phyloP scores from a whole-genome alignment of 805 yeast species.

The Torulaspora quercuum region DNA sequence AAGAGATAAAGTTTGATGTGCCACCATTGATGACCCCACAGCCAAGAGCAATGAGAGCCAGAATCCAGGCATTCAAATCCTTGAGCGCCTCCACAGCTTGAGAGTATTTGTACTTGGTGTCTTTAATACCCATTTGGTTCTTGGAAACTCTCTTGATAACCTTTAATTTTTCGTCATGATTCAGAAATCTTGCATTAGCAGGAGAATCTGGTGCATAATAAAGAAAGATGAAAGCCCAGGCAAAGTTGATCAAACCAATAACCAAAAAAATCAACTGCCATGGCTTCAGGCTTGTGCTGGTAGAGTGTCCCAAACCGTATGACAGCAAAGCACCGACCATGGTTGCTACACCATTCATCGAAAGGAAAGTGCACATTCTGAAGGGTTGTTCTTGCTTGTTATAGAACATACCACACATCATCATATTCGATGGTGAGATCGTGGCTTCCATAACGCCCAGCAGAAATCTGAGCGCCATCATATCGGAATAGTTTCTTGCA shows the following conservation, averaged over 20 bases:
- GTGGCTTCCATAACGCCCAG: conserved; percentile 33
- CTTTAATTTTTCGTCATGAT: conserved; percentile 34
- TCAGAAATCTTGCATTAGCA: conserved; percentile 35
- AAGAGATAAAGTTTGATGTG: conserved; percentile 21
- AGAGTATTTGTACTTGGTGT: conserved; percentile 15
- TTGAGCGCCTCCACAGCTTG: conserved; percentile 18
- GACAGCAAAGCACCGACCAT: conserved; percentile 30
- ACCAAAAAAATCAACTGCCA: conserved; percentile 29
- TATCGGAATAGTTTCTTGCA: conserved; percentile 17
- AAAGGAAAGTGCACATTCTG: conserved; percentile 38
- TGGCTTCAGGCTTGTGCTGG: conserved; percentile 23
- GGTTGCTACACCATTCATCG: conserved; percentile 34
- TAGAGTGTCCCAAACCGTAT: conserved; percentile 29
- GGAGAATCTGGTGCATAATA: conserved; percentile 40
- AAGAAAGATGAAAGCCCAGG: conserved; percentile 34
- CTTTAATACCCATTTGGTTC: conserved; percentile 24
- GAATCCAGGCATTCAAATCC: conserved; percentile 17
- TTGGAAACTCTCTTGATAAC: conserved; percentile 27
- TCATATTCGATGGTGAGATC: conserved; percentile 36
- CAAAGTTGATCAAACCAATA: conserved; percentile 39
- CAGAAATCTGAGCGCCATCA: conserved; percentile 25
- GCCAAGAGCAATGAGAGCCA: conserved; percentile 20
- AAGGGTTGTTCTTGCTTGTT: conserved; percentile 33
- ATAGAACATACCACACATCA: conserved; percentile 38
- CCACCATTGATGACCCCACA: conserved; percentile 24